Conservation (phyloP, 805 yeast genomes). For the Limtongia smithiae region DNA sequence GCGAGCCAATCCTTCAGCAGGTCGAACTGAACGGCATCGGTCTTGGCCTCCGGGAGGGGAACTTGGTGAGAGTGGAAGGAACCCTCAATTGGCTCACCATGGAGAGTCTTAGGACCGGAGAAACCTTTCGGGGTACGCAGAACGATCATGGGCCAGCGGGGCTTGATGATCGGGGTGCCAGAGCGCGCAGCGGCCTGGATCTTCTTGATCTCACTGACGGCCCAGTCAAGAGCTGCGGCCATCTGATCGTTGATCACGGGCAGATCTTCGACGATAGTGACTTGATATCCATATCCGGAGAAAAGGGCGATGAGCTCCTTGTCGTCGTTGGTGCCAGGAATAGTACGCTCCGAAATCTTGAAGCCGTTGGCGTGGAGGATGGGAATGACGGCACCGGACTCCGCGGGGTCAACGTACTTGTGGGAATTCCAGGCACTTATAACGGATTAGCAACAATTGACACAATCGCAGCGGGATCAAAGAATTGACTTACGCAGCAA, state of each 20-base stretch:
- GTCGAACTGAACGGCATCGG: slow-evolving; percentile 21
- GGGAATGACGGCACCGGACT: slow-evolving; percentile 30
- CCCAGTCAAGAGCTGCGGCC: slow-evolving; percentile 29
- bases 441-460: not conserved
- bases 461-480: not conserved
- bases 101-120: slow-evolving; percentile 27
- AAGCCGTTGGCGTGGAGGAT: slow-evolving; percentile 29
- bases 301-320: slow-evolving; percentile 26
- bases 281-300: slow-evolving; percentile 30
- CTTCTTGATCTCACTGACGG: slow-evolving; percentile 18
- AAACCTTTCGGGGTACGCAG: slow-evolving; percentile 30
- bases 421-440: slow-evolving; percentile 28
- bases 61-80: slow-evolving; percentile 30
- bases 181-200: slow-evolving; percentile 28
- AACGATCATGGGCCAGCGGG: slow-evolving; percentile 30
- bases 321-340: slow-evolving; percentile 28
- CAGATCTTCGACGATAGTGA: slow-evolving; percentile 24
- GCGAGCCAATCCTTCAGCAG: slow-evolving; percentile 25
- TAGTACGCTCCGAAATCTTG: slow-evolving; percentile 30
- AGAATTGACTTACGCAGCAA: slow-evolving; percentile 19
- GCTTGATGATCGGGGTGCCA: slow-evolving; percentile 24
- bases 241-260: slow-evolving; percentile 17
- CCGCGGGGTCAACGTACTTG: slow-evolving; percentile 29
- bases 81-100: slow-evolving; percentile 28
- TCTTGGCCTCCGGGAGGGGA: slow-evolving; percentile 28